Evolutionary conservation across 805 yeast species (phyloP).

Genomic region (Cyberlindnera subsufficiens): DNA sequence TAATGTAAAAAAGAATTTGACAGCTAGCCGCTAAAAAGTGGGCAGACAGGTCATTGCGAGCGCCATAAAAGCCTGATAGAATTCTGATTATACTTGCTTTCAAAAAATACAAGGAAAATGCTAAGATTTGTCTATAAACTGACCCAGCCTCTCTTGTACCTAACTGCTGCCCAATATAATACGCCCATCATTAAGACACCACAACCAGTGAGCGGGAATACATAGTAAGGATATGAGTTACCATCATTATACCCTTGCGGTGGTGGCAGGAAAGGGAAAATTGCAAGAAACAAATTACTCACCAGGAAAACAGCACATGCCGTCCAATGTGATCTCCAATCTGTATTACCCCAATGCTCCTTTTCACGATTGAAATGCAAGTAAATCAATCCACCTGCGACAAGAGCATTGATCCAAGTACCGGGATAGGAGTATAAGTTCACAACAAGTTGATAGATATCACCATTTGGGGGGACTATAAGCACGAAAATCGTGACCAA

Average conservation of each 20-base stretch:
- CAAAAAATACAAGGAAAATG: no score
- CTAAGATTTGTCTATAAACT: background rate
- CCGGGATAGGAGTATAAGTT: slow-evolving; percentile 61
- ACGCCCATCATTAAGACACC: slow-evolving; percentile 39
- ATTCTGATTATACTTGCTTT: no score
- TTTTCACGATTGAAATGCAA: slow-evolving; percentile 35
- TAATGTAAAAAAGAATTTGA: no score
- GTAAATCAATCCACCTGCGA: slow-evolving; percentile 48
- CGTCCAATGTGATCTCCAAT: slow-evolving; percentile 25
- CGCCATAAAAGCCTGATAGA: no score
- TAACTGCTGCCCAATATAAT: slow-evolving; percentile 28
- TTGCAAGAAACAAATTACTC: slow-evolving; percentile 44
- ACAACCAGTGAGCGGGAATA: slow-evolving; percentile 51
- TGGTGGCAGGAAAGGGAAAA: slow-evolving; percentile 54
- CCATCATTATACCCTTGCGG: slow-evolving; percentile 27
- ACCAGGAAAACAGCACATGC: slow-evolving; percentile 33
- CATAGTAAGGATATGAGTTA: slow-evolving; percentile 43
- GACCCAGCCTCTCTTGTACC: background rate
- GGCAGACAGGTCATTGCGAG: no score
- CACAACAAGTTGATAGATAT: slow-evolving; percentile 57
- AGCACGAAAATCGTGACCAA: slow-evolving; percentile 46
- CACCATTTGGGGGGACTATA: slow-evolving; percentile 55
- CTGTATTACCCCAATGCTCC: slow-evolving; percentile 36
- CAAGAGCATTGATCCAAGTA: slow-evolving; percentile 48
- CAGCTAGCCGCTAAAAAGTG: no score